Evolutionary conservation across 371 early-diverging fungal genomes (phyloP).

Genomic region (Massospora cicadina): DNA sequence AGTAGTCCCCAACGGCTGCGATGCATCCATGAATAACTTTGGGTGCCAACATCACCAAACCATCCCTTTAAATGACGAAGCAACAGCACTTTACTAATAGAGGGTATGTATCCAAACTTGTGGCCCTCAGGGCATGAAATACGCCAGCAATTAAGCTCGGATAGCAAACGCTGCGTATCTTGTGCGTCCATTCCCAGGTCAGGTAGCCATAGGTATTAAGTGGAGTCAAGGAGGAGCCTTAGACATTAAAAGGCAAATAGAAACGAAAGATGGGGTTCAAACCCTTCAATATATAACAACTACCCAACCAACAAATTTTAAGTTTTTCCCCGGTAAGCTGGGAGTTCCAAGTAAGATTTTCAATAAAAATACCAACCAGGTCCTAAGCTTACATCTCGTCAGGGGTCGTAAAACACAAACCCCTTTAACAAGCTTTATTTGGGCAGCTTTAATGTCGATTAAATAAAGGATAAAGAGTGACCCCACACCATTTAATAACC

Average conservation of each 20-base stretch:
- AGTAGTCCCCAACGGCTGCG: slow-evolving; percentile 53
- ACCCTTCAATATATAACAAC: too few species aligned
- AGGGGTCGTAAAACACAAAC: too few species aligned
- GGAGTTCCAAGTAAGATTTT: too few species aligned
- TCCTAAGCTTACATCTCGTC: too few species aligned
- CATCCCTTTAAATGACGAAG: neutral
- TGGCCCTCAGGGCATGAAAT: neutral
- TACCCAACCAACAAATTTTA: too few species aligned
- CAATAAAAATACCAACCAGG: too few species aligned
- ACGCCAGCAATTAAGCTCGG: slow-evolving; percentile 52
- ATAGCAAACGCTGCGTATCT: slow-evolving; percentile 54
- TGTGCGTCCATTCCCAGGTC: slow-evolving; percentile 84
- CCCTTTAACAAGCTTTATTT: neutral
- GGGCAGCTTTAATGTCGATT: slow-evolving; percentile 4
- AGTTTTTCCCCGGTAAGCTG: too few species aligned
- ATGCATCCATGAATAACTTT: slow-evolving; percentile 47
- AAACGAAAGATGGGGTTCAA: too few species aligned
- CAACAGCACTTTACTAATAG: neutral
- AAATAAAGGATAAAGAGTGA: slow-evolving; percentile 11
- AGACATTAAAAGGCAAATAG: too few species aligned
- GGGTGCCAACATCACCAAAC: slow-evolving; percentile 22
- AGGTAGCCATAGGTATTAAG: slow-evolving; percentile 49
- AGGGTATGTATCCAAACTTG: slow-evolving; percentile 27
- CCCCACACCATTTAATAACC: too few species aligned
- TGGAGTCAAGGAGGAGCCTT: slow-evolving; percentile 11